phyloP scores from a whole-genome alignment of 352 stramenopile genomes.

The Globisporangium irregulare region DNA sequence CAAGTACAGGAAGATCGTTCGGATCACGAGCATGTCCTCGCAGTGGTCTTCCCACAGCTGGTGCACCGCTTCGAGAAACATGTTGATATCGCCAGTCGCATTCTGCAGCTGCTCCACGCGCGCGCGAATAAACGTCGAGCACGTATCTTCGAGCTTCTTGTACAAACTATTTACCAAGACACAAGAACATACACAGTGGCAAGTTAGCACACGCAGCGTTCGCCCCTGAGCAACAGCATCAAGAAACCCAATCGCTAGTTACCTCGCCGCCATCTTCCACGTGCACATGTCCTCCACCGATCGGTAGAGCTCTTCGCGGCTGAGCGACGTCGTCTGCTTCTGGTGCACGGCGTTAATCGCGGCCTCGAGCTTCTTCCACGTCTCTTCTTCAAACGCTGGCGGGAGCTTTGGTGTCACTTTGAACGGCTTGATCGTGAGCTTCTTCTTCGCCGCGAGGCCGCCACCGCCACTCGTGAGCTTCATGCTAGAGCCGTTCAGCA shows the following conservation, averaged over 20 bases:
- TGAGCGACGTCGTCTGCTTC: conserved; percentile 65
- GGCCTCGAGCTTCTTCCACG: conserved; percentile 68
- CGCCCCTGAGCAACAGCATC: not conserved
- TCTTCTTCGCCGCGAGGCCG: conserved; percentile 42
- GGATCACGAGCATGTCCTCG: conserved; percentile 90
- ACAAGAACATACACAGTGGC: not conserved
- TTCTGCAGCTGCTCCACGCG: conserved; percentile 57
- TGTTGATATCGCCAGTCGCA: conserved; percentile 55
- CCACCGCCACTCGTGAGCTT: conserved; percentile 1
- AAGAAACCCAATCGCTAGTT: not conserved
- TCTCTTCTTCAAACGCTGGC: conserved; percentile 70
- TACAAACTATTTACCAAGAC: conserved; percentile 35
- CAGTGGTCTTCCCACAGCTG: conserved; percentile 89
- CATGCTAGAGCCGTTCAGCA: conserved; percentile 18
- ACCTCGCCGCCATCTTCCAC: conserved; percentile 88
- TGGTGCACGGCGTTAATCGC: conserved; percentile 63
- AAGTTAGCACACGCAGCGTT: not conserved
- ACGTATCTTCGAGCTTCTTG: conserved; percentile 65
- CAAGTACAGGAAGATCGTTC: conserved; percentile 93
- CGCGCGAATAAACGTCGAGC: conserved; percentile 54
- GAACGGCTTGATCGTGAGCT: conserved; percentile 86
- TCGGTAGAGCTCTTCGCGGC: conserved; percentile 82
- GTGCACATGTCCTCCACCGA: conserved; percentile 90
- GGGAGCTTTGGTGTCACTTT: conserved; percentile 76
- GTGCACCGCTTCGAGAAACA: conserved; percentile 80